phyloP scores from a whole-genome alignment of 2,329 filamentous ascomycete species.

The Aspergillus sp. region DNA sequence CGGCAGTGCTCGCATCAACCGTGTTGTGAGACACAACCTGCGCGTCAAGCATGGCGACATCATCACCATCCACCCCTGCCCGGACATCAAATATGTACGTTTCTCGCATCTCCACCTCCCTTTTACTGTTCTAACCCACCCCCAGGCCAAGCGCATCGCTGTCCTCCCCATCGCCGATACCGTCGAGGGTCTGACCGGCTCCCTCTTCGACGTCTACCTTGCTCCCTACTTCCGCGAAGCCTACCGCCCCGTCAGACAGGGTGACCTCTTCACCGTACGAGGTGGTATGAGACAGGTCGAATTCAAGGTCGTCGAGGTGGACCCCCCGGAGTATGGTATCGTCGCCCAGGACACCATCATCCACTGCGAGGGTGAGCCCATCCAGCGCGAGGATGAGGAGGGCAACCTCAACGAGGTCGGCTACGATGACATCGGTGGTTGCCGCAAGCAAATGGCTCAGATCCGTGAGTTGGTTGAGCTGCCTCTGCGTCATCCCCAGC shows the following conservation, averaged over 20 bases:
- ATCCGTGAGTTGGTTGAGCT: conserved; percentile 98
- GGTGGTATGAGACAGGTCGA: conserved; percentile 99
- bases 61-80: conserved; percentile 94
- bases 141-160: conserved; percentile 93
- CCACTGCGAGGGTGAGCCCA: conserved; percentile 95
- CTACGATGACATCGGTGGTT: conserved; percentile 98
- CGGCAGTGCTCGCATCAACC: conserved; percentile 94
- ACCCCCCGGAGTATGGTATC: conserved; percentile 97
- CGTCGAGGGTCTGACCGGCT: conserved; percentile 94
- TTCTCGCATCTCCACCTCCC: background rate
- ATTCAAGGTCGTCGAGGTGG: conserved; percentile 99
- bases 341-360: conserved; percentile 98
- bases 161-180: conserved; percentile 98
- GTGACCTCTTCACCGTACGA: conserved; percentile 94
- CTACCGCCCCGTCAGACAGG: conserved; percentile 94
- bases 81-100: conserved; percentile 99
- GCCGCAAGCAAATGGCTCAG: conserved; percentile 99
- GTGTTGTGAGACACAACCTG: conserved; percentile 96
- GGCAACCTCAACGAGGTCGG: conserved; percentile 99
- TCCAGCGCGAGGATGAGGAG: conserved; percentile 98
- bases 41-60: conserved; percentile 98
- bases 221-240: conserved; percentile 99
- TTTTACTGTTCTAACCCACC: conserved; percentile 19
- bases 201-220: conserved; percentile 97
- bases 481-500: conserved; percentile 91